phyloP scores from a whole-genome alignment of 768 basidiomycete genomes.

The Lanmaoa pseudosensibilis region DNA sequence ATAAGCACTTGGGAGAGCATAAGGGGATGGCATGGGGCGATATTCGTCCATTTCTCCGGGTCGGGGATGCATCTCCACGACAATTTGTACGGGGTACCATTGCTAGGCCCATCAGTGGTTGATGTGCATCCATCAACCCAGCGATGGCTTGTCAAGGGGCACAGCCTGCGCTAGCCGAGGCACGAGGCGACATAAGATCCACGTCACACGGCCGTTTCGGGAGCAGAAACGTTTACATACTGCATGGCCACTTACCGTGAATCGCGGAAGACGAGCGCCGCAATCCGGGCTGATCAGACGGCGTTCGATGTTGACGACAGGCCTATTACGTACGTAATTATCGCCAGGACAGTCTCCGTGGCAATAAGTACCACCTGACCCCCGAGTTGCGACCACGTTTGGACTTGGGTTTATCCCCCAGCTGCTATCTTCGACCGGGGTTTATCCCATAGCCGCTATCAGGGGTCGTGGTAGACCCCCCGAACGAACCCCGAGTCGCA shows the following conservation, averaged over 20 bases:
- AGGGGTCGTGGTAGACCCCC: conserved; percentile 18
- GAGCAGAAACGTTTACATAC: conserved; percentile 29
- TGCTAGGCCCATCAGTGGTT: conserved; percentile 23
- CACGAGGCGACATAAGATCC: conserved; percentile 31
- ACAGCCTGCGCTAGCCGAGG: conserved; percentile 31
- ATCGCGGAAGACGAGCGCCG: conserved; percentile 25
- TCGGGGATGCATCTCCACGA: conserved; percentile 33
- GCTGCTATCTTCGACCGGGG: not conserved
- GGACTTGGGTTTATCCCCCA: too few species aligned
- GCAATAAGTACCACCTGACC: conserved; percentile 3
- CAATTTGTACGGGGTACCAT: conserved; percentile 31
- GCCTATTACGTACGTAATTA: conserved; percentile 25
- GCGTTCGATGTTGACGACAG: conserved; percentile 7
- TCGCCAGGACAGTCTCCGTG: conserved; percentile 1
- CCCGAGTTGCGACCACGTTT: not conserved
- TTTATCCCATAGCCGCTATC: conserved; percentile 14
- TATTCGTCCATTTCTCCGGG: conserved; percentile 43
- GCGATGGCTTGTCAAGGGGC: conserved; percentile 23
- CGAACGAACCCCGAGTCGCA: conserved; percentile 9
- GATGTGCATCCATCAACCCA: conserved; percentile 28
- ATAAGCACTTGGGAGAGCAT: conserved; percentile 35
- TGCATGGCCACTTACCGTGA: conserved; percentile 18
- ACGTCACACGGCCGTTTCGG: conserved; percentile 33
- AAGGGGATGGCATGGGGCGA: conserved; percentile 31
- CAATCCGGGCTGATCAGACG: conserved; percentile 28